phyloP scores from a whole-genome alignment of 2,329 filamentous ascomycete genomes.

The Alternaria panax region DNA sequence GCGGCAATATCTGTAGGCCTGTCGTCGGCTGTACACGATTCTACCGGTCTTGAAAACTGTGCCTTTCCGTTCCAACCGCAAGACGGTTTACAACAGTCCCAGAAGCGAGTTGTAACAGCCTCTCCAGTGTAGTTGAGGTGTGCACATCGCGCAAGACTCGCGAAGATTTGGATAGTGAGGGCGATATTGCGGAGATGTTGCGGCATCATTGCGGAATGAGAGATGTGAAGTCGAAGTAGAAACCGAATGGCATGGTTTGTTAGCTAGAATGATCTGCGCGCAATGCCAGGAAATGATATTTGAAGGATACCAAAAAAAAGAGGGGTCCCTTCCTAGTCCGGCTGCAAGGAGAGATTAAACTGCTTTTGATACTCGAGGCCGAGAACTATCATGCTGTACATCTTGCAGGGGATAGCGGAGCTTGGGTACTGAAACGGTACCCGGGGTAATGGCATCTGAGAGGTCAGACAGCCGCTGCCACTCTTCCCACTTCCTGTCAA shows the following conservation, averaged over 20 bases:
- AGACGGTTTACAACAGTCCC: slow-evolving; percentile 75
- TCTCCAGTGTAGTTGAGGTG: slow-evolving; percentile 40
- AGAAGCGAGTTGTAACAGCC: slow-evolving; percentile 48
- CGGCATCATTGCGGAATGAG: slow-evolving; percentile 44
- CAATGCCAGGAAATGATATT: slow-evolving; percentile 45
- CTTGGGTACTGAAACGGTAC: slow-evolving; percentile 40
- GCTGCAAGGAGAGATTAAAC: slow-evolving; percentile 48
- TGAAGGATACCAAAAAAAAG: slow-evolving; percentile 41
- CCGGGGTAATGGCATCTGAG: slow-evolving; percentile 28
- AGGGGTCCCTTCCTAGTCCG: slow-evolving; percentile 43
- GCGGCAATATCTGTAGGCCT: slow-evolving; percentile 59
- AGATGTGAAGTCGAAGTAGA: slow-evolving; percentile 39
- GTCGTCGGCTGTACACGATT: slow-evolving; percentile 64
- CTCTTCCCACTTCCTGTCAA: slow-evolving; percentile 30
- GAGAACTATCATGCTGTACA: slow-evolving; percentile 43
- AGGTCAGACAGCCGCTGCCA: slow-evolving; percentile 29
- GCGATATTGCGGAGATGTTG: slow-evolving; percentile 40
- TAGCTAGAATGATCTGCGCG: slow-evolving; percentile 34
- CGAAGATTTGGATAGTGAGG: slow-evolving; percentile 34
- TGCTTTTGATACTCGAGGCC: slow-evolving; percentile 41
- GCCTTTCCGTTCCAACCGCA: slow-evolving; percentile 68
- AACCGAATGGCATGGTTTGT: slow-evolving; percentile 43
- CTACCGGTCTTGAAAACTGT: slow-evolving; percentile 59
- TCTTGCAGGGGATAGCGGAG: slow-evolving; percentile 44
- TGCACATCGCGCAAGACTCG: slow-evolving; percentile 25